Evolutionary conservation across 139 green algal genomes (phyloP), one percentile per base, ranked within the genome.

Genomic region (Bryopsis sp.): DNA sequence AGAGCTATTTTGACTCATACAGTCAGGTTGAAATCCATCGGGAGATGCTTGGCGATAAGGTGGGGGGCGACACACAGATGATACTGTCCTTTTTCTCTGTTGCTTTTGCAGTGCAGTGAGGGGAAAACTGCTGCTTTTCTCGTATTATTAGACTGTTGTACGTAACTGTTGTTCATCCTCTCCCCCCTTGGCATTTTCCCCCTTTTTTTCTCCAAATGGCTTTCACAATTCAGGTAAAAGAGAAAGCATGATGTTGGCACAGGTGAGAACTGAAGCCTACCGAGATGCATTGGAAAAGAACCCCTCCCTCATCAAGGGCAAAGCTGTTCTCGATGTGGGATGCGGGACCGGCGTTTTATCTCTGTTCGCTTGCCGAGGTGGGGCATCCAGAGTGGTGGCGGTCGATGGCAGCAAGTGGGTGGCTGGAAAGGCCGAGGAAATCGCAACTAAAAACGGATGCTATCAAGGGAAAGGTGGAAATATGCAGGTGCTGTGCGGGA

Each of bases 261-360:
- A 93, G 82, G 83, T 81, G 0, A 77, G 90, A 38, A 97, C 88
- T 2, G 70, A 87, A 46, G 83, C 86, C 0, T 97, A 97, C 69
- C 81, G 75, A 11, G 64, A 71, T 5, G 92, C 90, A 0, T 63
- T 97, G 46, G 78, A 89, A 73, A 7, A 59, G 31, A 97, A 97
- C 76, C 84, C 84, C 0, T 19, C 11, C 0, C 79, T 96, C 7
- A 28, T 97, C 3, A 38, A 69, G 0, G 90, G 81, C 3, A 80
- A 84, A 2, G 46, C 5, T 0, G 88, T 98, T 31, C 67, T 97
- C 68, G 93, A 98, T 78, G 86, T 98, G 5, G 93, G 93, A 22
- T 97, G 90, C 69, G 93, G 93, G 59, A 98, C 91, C 0, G 92
- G 86, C 64, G 94, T 98, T 65, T 79, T 97, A 26, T 95, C 85